Base-by-base conservation (phyloP, 768 basidiomycete genomes). In the Dentipellis fragilis region DNA sequence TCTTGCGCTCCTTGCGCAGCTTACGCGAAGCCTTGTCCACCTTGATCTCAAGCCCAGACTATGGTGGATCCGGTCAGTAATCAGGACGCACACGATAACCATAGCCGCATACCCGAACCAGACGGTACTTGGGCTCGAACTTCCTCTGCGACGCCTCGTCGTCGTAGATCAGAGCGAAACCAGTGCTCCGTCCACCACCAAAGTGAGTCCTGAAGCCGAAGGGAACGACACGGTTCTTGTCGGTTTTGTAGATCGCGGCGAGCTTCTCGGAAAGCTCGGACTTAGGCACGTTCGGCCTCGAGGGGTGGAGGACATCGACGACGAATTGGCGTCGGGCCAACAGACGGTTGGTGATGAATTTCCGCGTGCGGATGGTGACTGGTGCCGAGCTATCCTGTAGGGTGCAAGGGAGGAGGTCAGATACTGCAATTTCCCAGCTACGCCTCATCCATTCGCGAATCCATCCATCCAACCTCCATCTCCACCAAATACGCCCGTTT, bases 261-360 rank as follows among this genome's bases (percentile, higher is more conserved):
- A 99, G 87, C 75, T 94, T 95, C 71, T 95, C 93, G 54, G 84
- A 79, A 63, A 99, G 80, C 65, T 98, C 94, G 52, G 81, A 73
- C 75, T 89, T 92, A 67, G 95, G 85, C 69, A 98, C 90, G 71
- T 94, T 97, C 58, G 96, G 73, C 56, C 93, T 89, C 55, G 82
- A 86, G n/a, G 95, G 95, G 75, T 99, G 96, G 63, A 96, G 84
- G 63, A 95, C 81, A 64, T 94, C 93, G 62, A 97, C 80, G 64
- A 97, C 80, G 68, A 98, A 94, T 80, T 98, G 96, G 67, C 91
- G 89, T 65, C 96, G 89, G 64, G 89, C 84, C 51, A 99, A 78
- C 62, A 99, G 88, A 58, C 93, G 92, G 83, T 99, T 99, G 69
- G 94, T 96, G 74, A 97, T 89, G 79, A 98, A 98, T 80, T 99